Evolutionary conservation across 768 basidiomycete genomes (phyloP).

Genomic region (Phanerochaete sordida): DNA sequence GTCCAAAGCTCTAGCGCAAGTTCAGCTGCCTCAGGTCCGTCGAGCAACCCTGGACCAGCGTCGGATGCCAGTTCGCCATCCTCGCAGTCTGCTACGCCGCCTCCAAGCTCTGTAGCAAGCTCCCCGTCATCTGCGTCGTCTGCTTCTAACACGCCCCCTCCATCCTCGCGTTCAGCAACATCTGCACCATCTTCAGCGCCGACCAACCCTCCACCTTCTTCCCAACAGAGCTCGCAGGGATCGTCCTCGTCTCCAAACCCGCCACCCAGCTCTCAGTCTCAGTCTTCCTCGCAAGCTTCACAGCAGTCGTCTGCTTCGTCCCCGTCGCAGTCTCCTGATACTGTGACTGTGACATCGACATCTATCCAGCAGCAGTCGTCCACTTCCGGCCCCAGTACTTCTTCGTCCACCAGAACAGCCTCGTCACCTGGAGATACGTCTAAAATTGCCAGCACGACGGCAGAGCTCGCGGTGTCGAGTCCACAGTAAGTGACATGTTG

Average conservation of each 20-base stretch:
- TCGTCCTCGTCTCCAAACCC: conserved; percentile 11
- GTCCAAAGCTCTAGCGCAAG: background rate
- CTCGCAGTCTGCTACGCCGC: conserved; percentile 9
- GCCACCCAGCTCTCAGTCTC: conserved; percentile 4
- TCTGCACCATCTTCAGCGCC: conserved; percentile 5
- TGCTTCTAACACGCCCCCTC: conserved; percentile 5
- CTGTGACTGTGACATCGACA: conserved; percentile 4
- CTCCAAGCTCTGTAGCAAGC: conserved; percentile 5
- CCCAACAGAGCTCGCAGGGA: conserved; percentile 3
- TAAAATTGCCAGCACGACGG: background rate
- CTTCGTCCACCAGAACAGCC: conserved; percentile 13
- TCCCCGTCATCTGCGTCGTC: conserved; percentile 9
- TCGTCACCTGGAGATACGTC: conserved; percentile 14
- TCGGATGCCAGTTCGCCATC: background rate
- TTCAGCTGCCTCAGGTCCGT: background rate
- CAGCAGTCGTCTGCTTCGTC: conserved; percentile 4
- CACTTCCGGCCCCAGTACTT: conserved; percentile 13
- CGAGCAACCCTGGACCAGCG: background rate
- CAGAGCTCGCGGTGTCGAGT: conserved; percentile 1
- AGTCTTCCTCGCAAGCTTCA: conserved; percentile 9
- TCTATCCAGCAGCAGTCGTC: background rate
- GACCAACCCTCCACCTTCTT: conserved; percentile 17
- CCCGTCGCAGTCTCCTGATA: background rate
- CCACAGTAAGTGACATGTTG: conserved; percentile 4
- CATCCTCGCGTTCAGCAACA: conserved; percentile 11